Conservation (phyloP, 2,329 filamentous ascomycete genomes). For the Microdochium paspali region DNA sequence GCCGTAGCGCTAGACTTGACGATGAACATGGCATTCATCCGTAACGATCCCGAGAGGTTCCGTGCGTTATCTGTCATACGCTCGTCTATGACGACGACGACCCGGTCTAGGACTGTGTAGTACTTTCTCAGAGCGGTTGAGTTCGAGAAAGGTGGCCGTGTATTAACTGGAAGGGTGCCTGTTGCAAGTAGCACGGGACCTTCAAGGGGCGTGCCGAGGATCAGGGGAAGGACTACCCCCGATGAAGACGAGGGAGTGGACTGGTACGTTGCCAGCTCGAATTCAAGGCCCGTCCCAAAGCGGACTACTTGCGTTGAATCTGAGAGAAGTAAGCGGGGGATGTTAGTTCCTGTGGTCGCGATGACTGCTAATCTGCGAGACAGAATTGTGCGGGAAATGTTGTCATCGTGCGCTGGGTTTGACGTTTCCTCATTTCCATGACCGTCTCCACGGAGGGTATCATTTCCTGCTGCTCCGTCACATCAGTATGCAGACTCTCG, state of each 20-base stretch:
- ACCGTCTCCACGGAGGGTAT: too few relatives aligned
- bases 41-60: slow-evolving; percentile 13
- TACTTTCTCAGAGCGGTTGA: slow-evolving; percentile 8
- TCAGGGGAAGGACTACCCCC: slow-evolving; percentile 12
- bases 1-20: slow-evolving; percentile 5
- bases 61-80: slow-evolving; percentile 20
- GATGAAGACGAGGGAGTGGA: not conserved
- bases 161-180: slow-evolving; percentile 4
- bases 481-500: too few relatives aligned
- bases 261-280: not conserved
- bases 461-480: too few relatives aligned
- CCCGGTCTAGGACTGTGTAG: slow-evolving; percentile 8
- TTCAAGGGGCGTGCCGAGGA: slow-evolving; percentile 11
- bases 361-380: not conserved
- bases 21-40: slow-evolving; percentile 18
- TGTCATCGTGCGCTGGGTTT: too few relatives aligned
- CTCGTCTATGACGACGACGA: slow-evolving; percentile 17
- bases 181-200: slow-evolving; percentile 7
- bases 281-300: not conserved
- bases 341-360: not conserved
- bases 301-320: not conserved
- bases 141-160: slow-evolving; percentile 6
- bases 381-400: too few relatives aligned
- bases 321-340: not conserved
- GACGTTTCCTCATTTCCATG: too few relatives aligned